Base-by-base conservation (phyloP, 1,284 basidiomycete genomes). In the Cryptococcus floricola region DNA sequence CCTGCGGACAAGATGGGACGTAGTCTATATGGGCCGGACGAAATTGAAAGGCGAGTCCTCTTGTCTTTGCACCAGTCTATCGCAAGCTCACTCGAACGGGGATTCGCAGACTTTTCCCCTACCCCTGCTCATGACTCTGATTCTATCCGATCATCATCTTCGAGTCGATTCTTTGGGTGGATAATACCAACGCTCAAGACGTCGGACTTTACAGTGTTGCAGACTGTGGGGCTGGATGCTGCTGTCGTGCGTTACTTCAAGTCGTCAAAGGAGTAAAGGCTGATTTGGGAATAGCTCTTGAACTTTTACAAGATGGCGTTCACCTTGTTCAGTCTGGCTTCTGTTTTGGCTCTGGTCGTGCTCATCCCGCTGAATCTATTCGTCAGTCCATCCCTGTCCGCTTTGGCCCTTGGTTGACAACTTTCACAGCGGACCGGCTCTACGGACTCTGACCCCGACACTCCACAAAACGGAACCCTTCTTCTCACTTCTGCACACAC, bases 291-390 rank as follows among this genome's bases (percentile, higher is more conserved):
- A 2, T 53, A 94, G 91, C 82, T 98, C 4, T 83, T 98, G 39
- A 90, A 87, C 65, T 98, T 98, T 79, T 88, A 93, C 82, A 93
- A 94, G 74, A 97, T 89, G 83, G 85, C 87, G 0, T 98, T 97
- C 75, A 86, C 88, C 69, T 82, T 97, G 31, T 97, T 98, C 75
- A 85, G 87, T 28, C 65, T 77, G n/a, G 88, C 90, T 71, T 91
- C 91, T 1, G 70, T 91, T 45, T 85, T 91, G 57, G 90, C 91
- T 5, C 79, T 87, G 1, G 74, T 83, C 1, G 84, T 93, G 16
- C 81, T 97, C 16, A 93, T 95, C 84, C 93, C 93, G 1, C 81
- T 95, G 52, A 95, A 96, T 67, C 85, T 87, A 79, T 87, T 84
- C 78, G 91, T 91, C 62, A 64, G 84, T 60, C 16, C 23, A 23